phyloP scores from a whole-genome alignment of 805 yeast genomes.

The Nakazawaea ishiwadae region DNA sequence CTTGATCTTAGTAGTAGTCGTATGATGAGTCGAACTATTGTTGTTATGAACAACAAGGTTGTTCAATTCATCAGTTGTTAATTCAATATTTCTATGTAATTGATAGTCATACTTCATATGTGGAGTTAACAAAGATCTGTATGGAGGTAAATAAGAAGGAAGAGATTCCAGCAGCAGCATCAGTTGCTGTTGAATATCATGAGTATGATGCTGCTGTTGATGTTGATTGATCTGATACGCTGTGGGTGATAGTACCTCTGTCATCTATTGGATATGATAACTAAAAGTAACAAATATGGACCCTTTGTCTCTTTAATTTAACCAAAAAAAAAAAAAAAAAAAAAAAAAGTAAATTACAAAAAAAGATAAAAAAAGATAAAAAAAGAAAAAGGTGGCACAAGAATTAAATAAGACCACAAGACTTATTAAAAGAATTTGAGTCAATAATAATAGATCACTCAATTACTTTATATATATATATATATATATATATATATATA shows the following conservation, averaged over 20 bases:
- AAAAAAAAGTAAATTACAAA: too few relatives aligned
- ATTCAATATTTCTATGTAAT: constrained; percentile 20
- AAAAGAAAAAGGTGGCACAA: not conserved
- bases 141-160: constrained; percentile 42
- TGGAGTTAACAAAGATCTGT: constrained; percentile 48
- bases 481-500: too few relatives aligned
- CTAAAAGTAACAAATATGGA: not conserved
- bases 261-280: not conserved
- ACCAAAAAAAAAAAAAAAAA: not conserved
- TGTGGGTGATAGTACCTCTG: not conserved
- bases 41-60: not conserved
- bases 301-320: not conserved
- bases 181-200: not conserved
- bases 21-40: not conserved
- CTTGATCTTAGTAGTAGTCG: constrained; percentile 21
- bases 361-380: not conserved
- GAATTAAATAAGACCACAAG: too few relatives aligned
- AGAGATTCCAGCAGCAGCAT: not conserved
- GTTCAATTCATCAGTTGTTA: constrained; percentile 17
- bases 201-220: not conserved
- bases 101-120: constrained; percentile 45
- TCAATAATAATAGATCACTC: too few relatives aligned
- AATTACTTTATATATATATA: too few relatives aligned
- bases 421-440: too few relatives aligned
- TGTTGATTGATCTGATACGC: too few relatives aligned